phyloP scores from a whole-genome alignment of 768 basidiomycete genomes.

The Solioccasus polychromus region DNA sequence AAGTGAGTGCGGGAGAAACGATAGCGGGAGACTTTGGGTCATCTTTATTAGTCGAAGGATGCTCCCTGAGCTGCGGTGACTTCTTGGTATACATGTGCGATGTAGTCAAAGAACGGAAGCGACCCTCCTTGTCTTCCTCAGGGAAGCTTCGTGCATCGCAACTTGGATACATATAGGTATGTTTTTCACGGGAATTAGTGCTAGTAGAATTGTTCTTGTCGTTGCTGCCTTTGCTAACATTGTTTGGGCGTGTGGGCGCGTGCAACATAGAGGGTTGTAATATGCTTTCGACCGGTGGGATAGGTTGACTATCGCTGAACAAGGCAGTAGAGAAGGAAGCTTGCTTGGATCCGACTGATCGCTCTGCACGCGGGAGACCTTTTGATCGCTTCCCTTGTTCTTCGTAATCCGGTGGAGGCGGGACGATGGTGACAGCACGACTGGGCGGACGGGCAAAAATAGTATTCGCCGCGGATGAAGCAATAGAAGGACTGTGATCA shows the following conservation, averaged over 20 bases:
- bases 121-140: conserved; percentile 3
- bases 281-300: conserved; percentile 1
- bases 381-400: conserved; percentile 16
- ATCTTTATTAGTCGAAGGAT: conserved; percentile 23
- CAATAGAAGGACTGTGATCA: background rate
- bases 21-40: conserved; percentile 48
- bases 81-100: conserved; percentile 12
- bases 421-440: conserved; percentile 31
- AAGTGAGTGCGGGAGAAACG: conserved; percentile 67
- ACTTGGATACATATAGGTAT: conserved; percentile 25
- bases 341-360: conserved; percentile 4
- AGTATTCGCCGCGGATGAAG: background rate
- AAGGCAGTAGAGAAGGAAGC: background rate
- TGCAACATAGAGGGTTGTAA: conserved; percentile 12
- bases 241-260: conserved; percentile 23
- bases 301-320: conserved; percentile 8
- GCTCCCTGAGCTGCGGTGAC: conserved; percentile 12
- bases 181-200: conserved; percentile 17
- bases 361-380: conserved; percentile 9
- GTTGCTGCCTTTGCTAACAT: conserved; percentile 20
- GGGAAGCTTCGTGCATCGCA: conserved; percentile 8
- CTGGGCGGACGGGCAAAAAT: conserved; percentile 22
- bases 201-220: conserved; percentile 22
- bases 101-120: conserved; percentile 10
- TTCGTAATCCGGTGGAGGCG: conserved; percentile 23